Base-by-base conservation (phyloP, 2,329 filamentous ascomycete species). In the Cytospora piceicola region DNA sequence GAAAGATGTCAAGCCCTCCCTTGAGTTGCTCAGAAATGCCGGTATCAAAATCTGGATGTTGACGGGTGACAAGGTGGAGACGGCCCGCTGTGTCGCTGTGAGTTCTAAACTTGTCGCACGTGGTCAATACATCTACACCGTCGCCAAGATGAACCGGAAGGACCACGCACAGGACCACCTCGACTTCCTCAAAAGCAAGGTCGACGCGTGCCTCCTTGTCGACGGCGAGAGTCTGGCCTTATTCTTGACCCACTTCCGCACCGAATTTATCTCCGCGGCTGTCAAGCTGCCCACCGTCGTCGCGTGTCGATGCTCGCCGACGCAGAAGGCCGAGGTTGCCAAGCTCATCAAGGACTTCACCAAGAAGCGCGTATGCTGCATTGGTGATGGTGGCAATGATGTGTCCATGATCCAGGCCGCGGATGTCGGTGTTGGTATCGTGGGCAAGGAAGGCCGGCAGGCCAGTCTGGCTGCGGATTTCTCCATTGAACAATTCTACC, bases 1-100 rank as follows among this genome's bases (percentile, higher is more conserved):
- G 76, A 90, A 89, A 69, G 93, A 98, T 73, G 95, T 99, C 73
- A 99, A 98, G 76, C 91, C 94, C 1, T 97, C 93, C 0, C 83
- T 99, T 7, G 96, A 99, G 77, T 86, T 99, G 6, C 85, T 99
- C 61, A 92, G 95, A 70, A 99, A 99, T 73, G 95, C 95, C 0
- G 95, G 95, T 30, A 95, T 99, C 79, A 98, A 98, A 77, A 98
- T 99, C 59, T 99, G 95, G 95, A 99, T 99, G 95, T 83, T 99
- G 75, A 99, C 95, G 0, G 95, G 95, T 56, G 95, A 99, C 82
- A 99, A 99, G 78, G 92, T 99, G 3, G 95, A 99, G 79, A 99
- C 95, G 17, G 95, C 95, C 20, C 89, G 95, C 42, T 99, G 95
- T 77, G 94, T 99, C 15, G 96, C 95, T 2, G 91, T 99, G 53